Conservation (phyloP, 2,329 filamentous ascomycete genomes). For the Aspergillus aculeatinus region DNA sequence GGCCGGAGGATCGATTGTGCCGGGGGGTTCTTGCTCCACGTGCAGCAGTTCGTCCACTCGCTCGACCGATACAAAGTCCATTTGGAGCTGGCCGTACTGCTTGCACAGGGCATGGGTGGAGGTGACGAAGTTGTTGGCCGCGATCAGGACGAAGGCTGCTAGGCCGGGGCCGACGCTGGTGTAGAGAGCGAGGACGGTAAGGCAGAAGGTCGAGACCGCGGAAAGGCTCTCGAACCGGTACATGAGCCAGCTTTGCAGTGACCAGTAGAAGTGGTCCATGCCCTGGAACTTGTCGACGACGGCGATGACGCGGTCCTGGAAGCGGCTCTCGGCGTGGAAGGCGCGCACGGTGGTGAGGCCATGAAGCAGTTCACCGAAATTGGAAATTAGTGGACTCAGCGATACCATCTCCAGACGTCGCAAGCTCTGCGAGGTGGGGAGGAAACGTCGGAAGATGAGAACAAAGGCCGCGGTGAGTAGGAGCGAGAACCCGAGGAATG, state of each 20-base stretch:
- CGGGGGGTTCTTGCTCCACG: slow-evolving; percentile 71
- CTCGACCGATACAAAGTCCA: slow-evolving; percentile 90
- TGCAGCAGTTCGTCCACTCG: slow-evolving; percentile 78
- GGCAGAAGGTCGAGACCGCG: slow-evolving; percentile 67
- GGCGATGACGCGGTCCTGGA: slow-evolving; percentile 74
- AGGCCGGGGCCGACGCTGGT: slow-evolving; percentile 73
- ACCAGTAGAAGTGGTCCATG: slow-evolving; percentile 96
- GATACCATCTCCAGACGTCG: slow-evolving; percentile 87
- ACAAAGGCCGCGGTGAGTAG: slow-evolving; percentile 68
- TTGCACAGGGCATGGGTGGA: slow-evolving; percentile 73
- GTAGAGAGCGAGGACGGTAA: slow-evolving; percentile 73
- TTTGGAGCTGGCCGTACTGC: slow-evolving; percentile 79
- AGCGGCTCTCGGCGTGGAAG: slow-evolving; percentile 73
- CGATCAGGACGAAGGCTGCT: slow-evolving; percentile 78
- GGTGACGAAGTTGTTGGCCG: slow-evolving; percentile 63
- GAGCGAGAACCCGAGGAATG: slow-evolving; percentile 72
- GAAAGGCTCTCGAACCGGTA: slow-evolving; percentile 75
- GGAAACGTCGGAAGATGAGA: slow-evolving; percentile 70
- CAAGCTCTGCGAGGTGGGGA: slow-evolving; percentile 80
- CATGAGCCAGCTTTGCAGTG: slow-evolving; percentile 78
- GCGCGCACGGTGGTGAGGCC: slow-evolving; percentile 84
- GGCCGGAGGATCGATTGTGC: slow-evolving; percentile 66
- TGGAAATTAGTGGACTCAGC: slow-evolving; percentile 82
- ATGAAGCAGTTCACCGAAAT: slow-evolving; percentile 84
- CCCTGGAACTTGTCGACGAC: slow-evolving; percentile 88